Evolutionary conservation across 805 yeast genomes (phyloP).

Genomic region (Yamadazyma tumulicola): DNA sequence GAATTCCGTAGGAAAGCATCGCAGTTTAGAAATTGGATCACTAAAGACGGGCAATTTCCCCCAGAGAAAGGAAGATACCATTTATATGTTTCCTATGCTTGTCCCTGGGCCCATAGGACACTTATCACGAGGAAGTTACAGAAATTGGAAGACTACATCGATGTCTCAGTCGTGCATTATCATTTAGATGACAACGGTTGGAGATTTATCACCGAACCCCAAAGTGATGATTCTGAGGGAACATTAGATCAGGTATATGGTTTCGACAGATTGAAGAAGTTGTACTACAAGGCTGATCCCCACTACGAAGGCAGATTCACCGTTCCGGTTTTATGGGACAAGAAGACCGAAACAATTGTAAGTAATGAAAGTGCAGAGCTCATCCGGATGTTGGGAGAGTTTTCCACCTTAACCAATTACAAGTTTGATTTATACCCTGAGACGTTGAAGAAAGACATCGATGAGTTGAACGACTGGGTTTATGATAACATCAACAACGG

Average conservation of each 20-base stretch:
- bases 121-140: slow-evolving; percentile 69
- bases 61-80: slow-evolving; percentile 84
- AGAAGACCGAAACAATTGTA: slow-evolving; percentile 75
- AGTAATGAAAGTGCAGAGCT: slow-evolving; percentile 91
- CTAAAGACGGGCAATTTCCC: slow-evolving; percentile 58
- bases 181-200: slow-evolving; percentile 84
- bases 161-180: slow-evolving; percentile 86
- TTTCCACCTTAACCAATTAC: slow-evolving; percentile 53
- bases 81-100: slow-evolving; percentile 80
- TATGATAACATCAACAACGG: slow-evolving; percentile 88
- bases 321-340: slow-evolving; percentile 94
- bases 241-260: slow-evolving; percentile 50
- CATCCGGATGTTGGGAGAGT: slow-evolving; percentile 76
- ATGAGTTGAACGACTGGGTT: slow-evolving; percentile 75
- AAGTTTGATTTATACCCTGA: slow-evolving; percentile 63
- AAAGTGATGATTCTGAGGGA: slow-evolving; percentile 48
- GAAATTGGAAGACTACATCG: slow-evolving; percentile 57
- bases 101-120: slow-evolving; percentile 96
- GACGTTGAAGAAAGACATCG: slow-evolving; percentile 52
- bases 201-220: slow-evolving; percentile 60
- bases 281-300: slow-evolving; percentile 73
- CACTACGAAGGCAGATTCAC: slow-evolving; percentile 80
- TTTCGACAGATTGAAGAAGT: slow-evolving; percentile 56
- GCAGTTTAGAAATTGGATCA: slow-evolving; percentile 58
- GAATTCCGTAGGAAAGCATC: slow-evolving; percentile 41